Base-by-base conservation (phyloP, 208 protist species). In the Leishmania mexicana region DNA sequence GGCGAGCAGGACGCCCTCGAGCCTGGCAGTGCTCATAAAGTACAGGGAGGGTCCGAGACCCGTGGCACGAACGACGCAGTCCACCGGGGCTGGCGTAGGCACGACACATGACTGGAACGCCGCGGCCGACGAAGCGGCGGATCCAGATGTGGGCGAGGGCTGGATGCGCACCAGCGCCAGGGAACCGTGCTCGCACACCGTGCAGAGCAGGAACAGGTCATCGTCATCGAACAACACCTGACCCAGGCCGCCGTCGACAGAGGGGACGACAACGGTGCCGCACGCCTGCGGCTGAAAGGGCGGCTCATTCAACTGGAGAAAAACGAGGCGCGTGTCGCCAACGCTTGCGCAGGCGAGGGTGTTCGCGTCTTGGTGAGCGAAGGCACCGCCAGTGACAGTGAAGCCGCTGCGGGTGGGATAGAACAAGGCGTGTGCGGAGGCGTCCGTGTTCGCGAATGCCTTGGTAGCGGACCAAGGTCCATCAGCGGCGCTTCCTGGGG, bases 1-100 rank as follows among this genome's bases (percentile, higher is more conserved):
- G 19, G 87, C 90, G n/a, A 97, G 68, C 45, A 94, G 60, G 54
- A 95, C 87, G 1, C 93, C 93, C 74, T 96, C 94, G 17, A 96
- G 75, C 8, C 76, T 77, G 2, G 79, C 79, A 35, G 85, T 91
- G 49, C 81, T 65, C 13, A 97, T 64, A 28, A 95, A 89, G 76
- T 89, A 97, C 70, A 89, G 86, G 76, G 96, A 87, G 45, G 80
- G 79, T 17, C 91, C 93, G 24, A 94, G 81, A n/a, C 88, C 90
- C 17, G 76, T 79, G 40, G 91, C 90, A 42, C 84, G 80, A 53
- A 65, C 85, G 45, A 95, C 76, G 49, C 86, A 72, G 38, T 87
- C 79, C 75, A 96, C 93, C 42, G 92, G 90, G 3, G 90, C 90
- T 19, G 92, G 86, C 17, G 89, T 90, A 38, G 83, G 81, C 13